Conservation (phyloP, 345 rosid genomes). For the Syzygium oleosum region DNA sequence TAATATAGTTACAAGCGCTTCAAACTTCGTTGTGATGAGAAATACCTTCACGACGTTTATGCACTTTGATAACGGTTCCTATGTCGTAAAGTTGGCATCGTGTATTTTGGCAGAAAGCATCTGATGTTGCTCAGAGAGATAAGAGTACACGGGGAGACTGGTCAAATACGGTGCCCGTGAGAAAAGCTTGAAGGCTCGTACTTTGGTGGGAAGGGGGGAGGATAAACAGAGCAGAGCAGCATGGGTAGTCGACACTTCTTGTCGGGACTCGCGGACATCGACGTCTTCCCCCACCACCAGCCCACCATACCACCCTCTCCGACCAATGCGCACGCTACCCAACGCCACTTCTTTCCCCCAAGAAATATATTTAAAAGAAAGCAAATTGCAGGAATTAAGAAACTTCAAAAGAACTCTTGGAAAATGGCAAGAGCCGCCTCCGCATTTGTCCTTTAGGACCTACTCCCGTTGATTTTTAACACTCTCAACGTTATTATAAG, state of each 20-base stretch:
- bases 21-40: neutral
- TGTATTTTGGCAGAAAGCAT: too few relatives aligned
- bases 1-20: neutral
- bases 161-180: neutral
- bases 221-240: neutral
- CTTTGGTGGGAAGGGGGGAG: neutral
- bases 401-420: neutral
- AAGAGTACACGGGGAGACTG: neutral
- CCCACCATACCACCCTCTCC: neutral
- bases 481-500: neutral
- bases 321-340: neutral
- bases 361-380: neutral
- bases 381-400: neutral
- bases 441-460: neutral
- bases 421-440: neutral
- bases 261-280: conserved; percentile 31
- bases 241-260: neutral
- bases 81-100: neutral
- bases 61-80: neutral
- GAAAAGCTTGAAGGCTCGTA: neutral
- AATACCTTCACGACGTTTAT: neutral
- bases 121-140: neutral
- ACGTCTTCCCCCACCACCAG: conserved; percentile 9
- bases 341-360: neutral
- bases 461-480: neutral